Evolutionary conservation across 192 early-diverging fungal genomes (phyloP).

Genomic region (Endogone sp.): DNA sequence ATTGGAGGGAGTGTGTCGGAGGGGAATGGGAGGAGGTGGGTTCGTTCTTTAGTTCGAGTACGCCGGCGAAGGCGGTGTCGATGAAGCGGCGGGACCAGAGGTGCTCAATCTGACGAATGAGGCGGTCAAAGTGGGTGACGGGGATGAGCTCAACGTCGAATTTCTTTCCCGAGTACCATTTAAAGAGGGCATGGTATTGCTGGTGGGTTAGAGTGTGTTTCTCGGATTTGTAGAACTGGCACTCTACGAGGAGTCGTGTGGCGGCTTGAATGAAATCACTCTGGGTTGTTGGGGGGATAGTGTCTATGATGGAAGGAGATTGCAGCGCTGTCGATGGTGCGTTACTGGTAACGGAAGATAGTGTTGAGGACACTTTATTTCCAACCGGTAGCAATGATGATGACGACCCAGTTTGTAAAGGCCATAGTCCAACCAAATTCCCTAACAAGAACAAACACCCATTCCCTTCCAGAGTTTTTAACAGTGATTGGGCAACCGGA

Average conservation of each 20-base stretch:
- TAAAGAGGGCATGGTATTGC: constrained; percentile 26
- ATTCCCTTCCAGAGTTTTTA: constrained; percentile 11
- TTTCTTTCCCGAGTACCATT: constrained; percentile 17
- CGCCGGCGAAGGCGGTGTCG: constrained; percentile 6
- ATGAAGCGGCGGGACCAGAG: constrained; percentile 28
- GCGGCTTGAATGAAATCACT: not conserved
- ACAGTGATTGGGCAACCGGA: not conserved
- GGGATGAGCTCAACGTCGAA: not conserved
- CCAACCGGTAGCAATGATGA: not conserved
- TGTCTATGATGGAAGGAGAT: too few species aligned
- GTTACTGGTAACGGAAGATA: too few species aligned
- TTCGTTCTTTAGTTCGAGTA: not conserved
- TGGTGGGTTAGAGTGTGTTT: constrained; percentile 4
- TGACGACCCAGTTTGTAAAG: not conserved
- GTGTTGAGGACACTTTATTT: too few species aligned
- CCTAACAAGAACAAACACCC: constrained; percentile 23
- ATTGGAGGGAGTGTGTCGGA: not conserved
- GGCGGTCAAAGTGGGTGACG: constrained; percentile 13
- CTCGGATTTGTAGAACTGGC: constrained; percentile 8
- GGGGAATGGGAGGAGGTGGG: not conserved
- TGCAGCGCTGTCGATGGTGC: too few species aligned
- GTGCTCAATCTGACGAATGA: constrained; percentile 18
- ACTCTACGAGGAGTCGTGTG: not conserved
- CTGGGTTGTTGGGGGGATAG: not conserved
- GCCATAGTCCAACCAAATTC: constrained; percentile 19